These are phyloP conservation scores for Coniochaeta pulveracea DNA, from an alignment of 2,329 filamentous ascomycete species.

Conservation along the genomic window DNA sequence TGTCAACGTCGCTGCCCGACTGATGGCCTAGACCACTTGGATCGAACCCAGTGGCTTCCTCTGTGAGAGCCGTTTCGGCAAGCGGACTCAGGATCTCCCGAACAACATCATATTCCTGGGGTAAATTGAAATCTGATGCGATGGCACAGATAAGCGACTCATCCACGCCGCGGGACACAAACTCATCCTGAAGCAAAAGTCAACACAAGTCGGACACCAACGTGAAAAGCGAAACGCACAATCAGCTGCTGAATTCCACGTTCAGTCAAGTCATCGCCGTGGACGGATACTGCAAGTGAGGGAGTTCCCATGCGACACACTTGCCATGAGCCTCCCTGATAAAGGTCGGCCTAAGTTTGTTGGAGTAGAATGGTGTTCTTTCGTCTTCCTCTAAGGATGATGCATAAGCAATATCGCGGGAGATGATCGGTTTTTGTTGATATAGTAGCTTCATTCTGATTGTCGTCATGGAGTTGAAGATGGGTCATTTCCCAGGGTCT, in stretches of 20 bases:
- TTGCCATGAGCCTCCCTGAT: slow-evolving; percentile 2
- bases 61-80: slow-evolving; percentile 48
- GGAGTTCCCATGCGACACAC: slow-evolving; percentile 1
- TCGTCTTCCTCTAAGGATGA: no score
- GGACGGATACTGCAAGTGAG: no score
- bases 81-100: slow-evolving; percentile 52
- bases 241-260: no score
- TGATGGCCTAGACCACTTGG: slow-evolving; percentile 55
- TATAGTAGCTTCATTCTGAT: no score
- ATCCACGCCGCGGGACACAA: slow-evolving; percentile 65
- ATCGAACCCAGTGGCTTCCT: slow-evolving; percentile 70
- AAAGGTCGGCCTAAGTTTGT: not conserved
- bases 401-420: no score
- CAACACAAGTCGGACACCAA: no score
- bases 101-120: slow-evolving; percentile 39
- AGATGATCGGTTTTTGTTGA: no score
- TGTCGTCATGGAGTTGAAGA: no score
- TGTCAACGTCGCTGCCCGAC: slow-evolving; percentile 15
- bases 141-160: slow-evolving; percentile 69
- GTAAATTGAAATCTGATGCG: slow-evolving; percentile 59
- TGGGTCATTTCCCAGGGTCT: no score
- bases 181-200: slow-evolving; percentile 44
- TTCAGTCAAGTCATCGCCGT: no score
- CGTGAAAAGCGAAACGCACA: no score
- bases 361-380: no score